Conservation (phyloP, 768 basidiomycete species). For the Rhodotorula graminis region DNA sequence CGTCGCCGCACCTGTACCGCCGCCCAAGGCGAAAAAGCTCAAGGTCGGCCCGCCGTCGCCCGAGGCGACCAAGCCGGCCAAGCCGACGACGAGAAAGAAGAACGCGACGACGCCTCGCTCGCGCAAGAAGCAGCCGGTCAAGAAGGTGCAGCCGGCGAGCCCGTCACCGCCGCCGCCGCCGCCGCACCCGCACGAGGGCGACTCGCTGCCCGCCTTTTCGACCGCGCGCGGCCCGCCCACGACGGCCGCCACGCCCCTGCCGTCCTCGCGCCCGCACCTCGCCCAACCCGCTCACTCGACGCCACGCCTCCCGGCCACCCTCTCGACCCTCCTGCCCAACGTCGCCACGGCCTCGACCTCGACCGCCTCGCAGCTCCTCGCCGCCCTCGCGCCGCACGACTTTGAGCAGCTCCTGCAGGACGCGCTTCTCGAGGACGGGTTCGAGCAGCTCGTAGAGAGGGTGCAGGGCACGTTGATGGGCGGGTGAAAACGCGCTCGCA, state of each 20-base stretch:
- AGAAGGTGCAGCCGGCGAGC: not conserved
- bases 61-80: not conserved
- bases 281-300: not conserved
- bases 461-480: constrained; percentile 41
- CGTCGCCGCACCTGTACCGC: too few relatives aligned
- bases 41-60: too few relatives aligned
- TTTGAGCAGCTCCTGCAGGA: constrained; percentile 11
- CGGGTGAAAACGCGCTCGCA: not conserved
- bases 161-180: too few relatives aligned
- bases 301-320: not conserved
- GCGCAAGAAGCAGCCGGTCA: not conserved
- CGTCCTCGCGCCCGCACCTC: not conserved
- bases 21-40: not conserved
- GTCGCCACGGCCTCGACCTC: not conserved
- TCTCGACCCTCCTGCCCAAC: constrained; percentile 2
- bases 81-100: too few relatives aligned
- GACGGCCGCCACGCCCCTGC: too few relatives aligned
- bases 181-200: not conserved
- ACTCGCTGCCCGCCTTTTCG: not conserved
- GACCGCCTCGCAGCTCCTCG: not conserved
- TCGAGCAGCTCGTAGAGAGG: constrained; percentile 14
- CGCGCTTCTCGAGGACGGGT: constrained; percentile 26
- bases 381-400: not conserved
- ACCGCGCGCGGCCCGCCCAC: not conserved
- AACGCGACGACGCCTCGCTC: not conserved